A percentile compares a stretch with the other conserved stretches of the same genome.
phyloP scores from a whole-genome alignment of 352 stramenopile genomes.

The Pythium phragmiticola region DNA sequence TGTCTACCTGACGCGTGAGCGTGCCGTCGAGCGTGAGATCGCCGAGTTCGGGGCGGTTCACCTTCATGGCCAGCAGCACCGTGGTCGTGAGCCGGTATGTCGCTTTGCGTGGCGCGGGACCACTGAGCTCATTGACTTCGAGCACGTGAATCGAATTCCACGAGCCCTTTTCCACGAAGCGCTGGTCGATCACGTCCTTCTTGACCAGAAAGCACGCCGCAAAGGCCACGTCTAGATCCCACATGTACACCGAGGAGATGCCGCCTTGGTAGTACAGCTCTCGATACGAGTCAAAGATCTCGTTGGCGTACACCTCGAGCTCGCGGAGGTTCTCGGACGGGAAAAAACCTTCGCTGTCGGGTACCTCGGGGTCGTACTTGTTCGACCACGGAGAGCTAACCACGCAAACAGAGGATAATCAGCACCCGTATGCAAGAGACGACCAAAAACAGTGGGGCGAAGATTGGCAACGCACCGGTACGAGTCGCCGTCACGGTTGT shows the following conservation, averaged over 20 bases:
- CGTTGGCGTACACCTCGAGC: slow-evolving; percentile 93
- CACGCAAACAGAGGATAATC: not conserved
- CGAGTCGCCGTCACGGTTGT: slow-evolving; percentile 94
- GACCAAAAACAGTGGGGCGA: not conserved
- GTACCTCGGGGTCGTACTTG: slow-evolving; percentile 76
- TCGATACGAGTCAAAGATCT: slow-evolving; percentile 96
- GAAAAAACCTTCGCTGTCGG: slow-evolving; percentile 87
- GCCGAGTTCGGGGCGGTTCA: slow-evolving; percentile 77
- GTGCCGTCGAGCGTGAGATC: slow-evolving; percentile 89
- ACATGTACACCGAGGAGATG: slow-evolving; percentile 95
- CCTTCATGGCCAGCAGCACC: slow-evolving; percentile 90
- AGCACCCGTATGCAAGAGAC: not conserved
- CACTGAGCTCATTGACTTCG: slow-evolving; percentile 74
- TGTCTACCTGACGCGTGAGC: slow-evolving; percentile 70
- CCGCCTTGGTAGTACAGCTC: slow-evolving; percentile 96
- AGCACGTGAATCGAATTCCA: slow-evolving; percentile 97
- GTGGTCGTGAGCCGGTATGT: slow-evolving; percentile 93
- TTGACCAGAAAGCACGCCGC: slow-evolving; percentile 94
- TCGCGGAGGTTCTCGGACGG: slow-evolving; percentile 87
- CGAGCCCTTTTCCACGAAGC: slow-evolving; percentile 78
- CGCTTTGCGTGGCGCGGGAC: slow-evolving; percentile 47
- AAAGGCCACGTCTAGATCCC: slow-evolving; percentile 93
- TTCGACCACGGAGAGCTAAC: slow-evolving; percentile 92
- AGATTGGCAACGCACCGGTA: slow-evolving; percentile 43
- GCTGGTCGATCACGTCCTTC: slow-evolving; percentile 86